These are phyloP conservation scores for Hirschfeldia incana DNA, from an alignment of 345 rosid species.

Conservation along the genomic window DNA sequence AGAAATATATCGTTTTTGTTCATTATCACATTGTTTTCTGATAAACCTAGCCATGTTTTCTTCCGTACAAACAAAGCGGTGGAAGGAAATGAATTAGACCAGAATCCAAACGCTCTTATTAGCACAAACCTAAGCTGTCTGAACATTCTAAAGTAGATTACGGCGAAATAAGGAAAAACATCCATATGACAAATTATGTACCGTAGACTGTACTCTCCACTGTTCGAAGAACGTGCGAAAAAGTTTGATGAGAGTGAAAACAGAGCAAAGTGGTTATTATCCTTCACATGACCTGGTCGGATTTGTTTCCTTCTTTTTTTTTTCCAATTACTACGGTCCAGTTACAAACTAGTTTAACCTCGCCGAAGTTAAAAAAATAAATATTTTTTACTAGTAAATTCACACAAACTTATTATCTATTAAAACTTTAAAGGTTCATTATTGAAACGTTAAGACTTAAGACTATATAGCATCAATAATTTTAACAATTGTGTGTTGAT, in stretches of 20 bases:
- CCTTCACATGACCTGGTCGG: conserved; percentile 42
- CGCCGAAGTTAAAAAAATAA: not conserved
- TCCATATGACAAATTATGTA: not conserved
- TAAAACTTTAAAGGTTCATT: not conserved
- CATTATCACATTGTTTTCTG: conserved; percentile 9
- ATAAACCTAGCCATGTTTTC: not conserved
- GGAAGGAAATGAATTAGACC: not conserved
- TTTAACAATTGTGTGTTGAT: no score
- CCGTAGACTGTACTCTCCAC: conserved; percentile 19
- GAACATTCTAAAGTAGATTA: conserved; percentile 10
- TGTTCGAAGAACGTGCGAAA: conserved; percentile 26
- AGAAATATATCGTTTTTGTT: not conserved
- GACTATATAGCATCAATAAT: no score
- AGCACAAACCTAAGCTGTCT: not conserved
- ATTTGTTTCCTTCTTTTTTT: not conserved
- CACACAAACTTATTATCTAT: not conserved
- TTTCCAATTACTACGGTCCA: conserved; percentile 24
- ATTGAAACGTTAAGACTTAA: not conserved
- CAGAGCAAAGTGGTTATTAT: conserved; percentile 19
- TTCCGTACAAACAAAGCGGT: not conserved
- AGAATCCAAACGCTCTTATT: conserved; percentile 1
- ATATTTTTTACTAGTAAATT: not conserved
- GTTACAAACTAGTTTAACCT: not conserved
- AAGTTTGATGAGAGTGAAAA: conserved; percentile 25
- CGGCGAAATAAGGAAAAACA: not conserved